A percentile compares a stretch with the other conserved stretches of the same genome.
Conservation (phyloP, 2,329 filamentous ascomycete genomes). For the Kalmusia sp. region DNA sequence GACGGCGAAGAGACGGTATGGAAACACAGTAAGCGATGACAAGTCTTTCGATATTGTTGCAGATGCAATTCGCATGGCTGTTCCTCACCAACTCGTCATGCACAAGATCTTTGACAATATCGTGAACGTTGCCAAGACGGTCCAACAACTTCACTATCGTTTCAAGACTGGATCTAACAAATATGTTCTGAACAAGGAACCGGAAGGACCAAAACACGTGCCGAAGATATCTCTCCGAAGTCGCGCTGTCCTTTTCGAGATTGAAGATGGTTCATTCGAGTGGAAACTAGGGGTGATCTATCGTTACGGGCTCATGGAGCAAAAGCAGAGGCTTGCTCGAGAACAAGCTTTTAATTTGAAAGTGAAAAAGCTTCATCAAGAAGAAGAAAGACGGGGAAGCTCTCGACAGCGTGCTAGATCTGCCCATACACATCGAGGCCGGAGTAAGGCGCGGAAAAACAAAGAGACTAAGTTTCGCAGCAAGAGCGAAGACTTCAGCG, state of each 20-base stretch:
- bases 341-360: slow-evolving; percentile 92
- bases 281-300: slow-evolving; percentile 98
- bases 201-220: slow-evolving; percentile 84
- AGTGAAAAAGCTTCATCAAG: slow-evolving; percentile 79
- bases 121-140: slow-evolving; percentile 84
- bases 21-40: slow-evolving; percentile 70
- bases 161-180: slow-evolving; percentile 88
- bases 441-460: slow-evolving; percentile 44
- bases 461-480: slow-evolving; percentile 46
- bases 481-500: slow-evolving; percentile 44
- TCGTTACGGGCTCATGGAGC: slow-evolving; percentile 84
- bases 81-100: slow-evolving; percentile 90
- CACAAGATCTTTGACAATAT: slow-evolving; percentile 94
- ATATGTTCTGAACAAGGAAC: slow-evolving; percentile 84
- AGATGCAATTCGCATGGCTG: slow-evolving; percentile 84
- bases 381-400: slow-evolving; percentile 56
- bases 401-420: slow-evolving; percentile 62
- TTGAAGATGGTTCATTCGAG: slow-evolving; percentile 96
- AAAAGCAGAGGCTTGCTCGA: slow-evolving; percentile 85
- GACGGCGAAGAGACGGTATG: slow-evolving; percentile 73
- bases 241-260: slow-evolving; percentile 83
- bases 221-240: slow-evolving; percentile 85
- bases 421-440: slow-evolving; percentile 53
- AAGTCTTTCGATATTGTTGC: slow-evolving; percentile 83
- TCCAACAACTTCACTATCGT: slow-evolving; percentile 89